These are phyloP conservation scores for Cladorrhinum samala DNA, from an alignment of 495 filamentous ascomycete species.

Conservation along the genomic window DNA sequence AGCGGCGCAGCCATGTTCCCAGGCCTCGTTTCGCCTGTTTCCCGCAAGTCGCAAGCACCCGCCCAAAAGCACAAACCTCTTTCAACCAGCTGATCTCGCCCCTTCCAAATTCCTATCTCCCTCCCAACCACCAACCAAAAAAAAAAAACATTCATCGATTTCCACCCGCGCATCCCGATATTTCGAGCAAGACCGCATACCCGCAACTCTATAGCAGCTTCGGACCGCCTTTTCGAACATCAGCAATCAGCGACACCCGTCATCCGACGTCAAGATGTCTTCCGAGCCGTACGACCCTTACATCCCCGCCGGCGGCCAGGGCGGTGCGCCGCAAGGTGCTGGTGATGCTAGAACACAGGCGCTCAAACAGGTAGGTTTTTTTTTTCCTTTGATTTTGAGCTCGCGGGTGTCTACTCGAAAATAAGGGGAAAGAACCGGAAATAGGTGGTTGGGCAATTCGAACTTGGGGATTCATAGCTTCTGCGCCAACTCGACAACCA, in stretches of 20 bases:
- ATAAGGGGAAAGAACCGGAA: neutral
- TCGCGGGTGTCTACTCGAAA: slow-evolving; percentile 1
- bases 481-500: slow-evolving; percentile 1
- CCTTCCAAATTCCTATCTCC: slow-evolving; percentile 19
- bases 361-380: slow-evolving; percentile 68
- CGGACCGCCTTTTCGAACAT: neutral
- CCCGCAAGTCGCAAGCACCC: slow-evolving; percentile 19
- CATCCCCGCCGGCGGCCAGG: slow-evolving; percentile 63
- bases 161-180: slow-evolving; percentile 8
- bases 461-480: neutral
- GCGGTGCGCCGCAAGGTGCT: slow-evolving; percentile 31
- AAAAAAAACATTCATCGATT: slow-evolving; percentile 10
- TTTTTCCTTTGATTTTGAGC: neutral
- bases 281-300: slow-evolving; percentile 81
- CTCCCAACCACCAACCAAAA: slow-evolving; percentile 14
- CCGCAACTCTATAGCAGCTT: neutral
- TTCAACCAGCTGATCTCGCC: slow-evolving; percentile 13
- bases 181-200: slow-evolving; percentile 2
- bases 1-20: slow-evolving; percentile 19
- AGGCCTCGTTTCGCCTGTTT: slow-evolving; percentile 20
- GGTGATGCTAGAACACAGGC: slow-evolving; percentile 49
- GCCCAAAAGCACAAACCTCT: slow-evolving; percentile 28
- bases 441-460: neutral
- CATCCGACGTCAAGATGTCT: slow-evolving; percentile 46
- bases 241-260: slow-evolving; percentile 1